A percentile compares a stretch with the other conserved stretches of the same genome.
Evolutionary conservation across 2,329 filamentous ascomycete genomes (phyloP).

Genomic region (Tolypocladium ovalisporum): DNA sequence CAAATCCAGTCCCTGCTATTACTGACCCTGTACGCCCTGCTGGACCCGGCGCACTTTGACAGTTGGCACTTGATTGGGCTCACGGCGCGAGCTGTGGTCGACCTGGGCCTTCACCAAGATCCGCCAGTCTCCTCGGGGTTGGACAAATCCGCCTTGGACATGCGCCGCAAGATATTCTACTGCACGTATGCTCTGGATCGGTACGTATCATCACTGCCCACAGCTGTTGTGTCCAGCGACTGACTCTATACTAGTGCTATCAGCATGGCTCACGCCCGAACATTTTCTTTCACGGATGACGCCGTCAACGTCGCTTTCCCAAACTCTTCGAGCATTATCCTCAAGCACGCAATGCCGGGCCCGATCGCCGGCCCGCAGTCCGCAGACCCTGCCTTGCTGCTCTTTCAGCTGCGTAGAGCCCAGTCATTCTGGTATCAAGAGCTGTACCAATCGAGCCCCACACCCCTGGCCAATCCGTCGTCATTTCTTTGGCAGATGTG

Average conservation of each 20-base stretch:
- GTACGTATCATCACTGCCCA: conserved; percentile 34
- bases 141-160: conserved; percentile 60
- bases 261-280: conserved; percentile 75
- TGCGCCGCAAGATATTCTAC: conserved; percentile 77
- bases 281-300: conserved; percentile 91
- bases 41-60: conserved; percentile 85
- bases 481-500: conserved; percentile 68
- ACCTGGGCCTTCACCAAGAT: conserved; percentile 89
- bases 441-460: conserved; percentile 68
- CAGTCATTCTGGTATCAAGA: conserved; percentile 87
- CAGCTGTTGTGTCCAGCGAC: neutral
- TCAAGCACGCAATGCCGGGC: conserved; percentile 28
- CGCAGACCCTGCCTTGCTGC: conserved; percentile 60
- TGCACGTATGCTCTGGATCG: conserved; percentile 84
- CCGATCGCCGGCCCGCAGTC: conserved; percentile 34
- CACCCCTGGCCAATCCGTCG: conserved; percentile 56
- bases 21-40: conserved; percentile 78
- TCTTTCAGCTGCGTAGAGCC: conserved; percentile 74
- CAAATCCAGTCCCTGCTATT: conserved; percentile 84
- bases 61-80: conserved; percentile 91
- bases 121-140: conserved; percentile 60
- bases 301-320: conserved; percentile 75
- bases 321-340: conserved; percentile 31
- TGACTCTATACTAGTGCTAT: conserved; percentile 50
- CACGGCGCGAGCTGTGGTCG: conserved; percentile 75